A percentile compares a stretch with the other conserved stretches of the same genome.
phyloP scores from a whole-genome alignment of 495 filamentous ascomycete species.

The Penicillium salamii region DNA sequence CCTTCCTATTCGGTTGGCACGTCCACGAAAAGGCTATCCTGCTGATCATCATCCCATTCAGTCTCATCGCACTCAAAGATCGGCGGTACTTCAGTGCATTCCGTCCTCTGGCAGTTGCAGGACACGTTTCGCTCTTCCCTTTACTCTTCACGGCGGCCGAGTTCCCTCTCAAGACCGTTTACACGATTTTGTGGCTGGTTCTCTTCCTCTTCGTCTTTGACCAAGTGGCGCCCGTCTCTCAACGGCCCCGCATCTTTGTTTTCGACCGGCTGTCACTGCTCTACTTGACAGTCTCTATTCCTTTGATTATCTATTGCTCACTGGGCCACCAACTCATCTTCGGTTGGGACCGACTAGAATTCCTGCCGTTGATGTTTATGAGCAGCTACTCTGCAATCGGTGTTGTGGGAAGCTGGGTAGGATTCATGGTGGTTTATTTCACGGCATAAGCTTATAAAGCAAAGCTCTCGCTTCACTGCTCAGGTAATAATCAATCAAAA shows the following conservation, averaged over 20 bases:
- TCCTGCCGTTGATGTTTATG: constrained; percentile 94
- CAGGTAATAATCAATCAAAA: too few relatives aligned
- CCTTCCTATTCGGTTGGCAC: constrained; percentile 98
- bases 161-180: constrained; percentile 84
- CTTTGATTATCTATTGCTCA: constrained; percentile 85
- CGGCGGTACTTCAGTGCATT: constrained; percentile 90
- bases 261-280: constrained; percentile 86
- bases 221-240: constrained; percentile 76
- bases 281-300: constrained; percentile 84
- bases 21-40: constrained; percentile 98
- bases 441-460: too few relatives aligned
- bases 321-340: constrained; percentile 79
- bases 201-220: constrained; percentile 85
- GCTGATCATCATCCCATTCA: constrained; percentile 92
- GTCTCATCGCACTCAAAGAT: constrained; percentile 87
- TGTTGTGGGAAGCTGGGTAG: constrained; percentile 95
- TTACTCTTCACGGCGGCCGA: constrained; percentile 88
- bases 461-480: too few relatives aligned
- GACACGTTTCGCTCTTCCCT: constrained; percentile 93
- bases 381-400: constrained; percentile 93
- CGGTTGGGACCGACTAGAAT: constrained; percentile 73
- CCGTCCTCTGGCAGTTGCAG: constrained; percentile 84
- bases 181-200: constrained; percentile 89
- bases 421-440: constrained; percentile 93
- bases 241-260: constrained; percentile 72